phyloP scores from a whole-genome alignment of 140 eudicot species.

The Flaveria floridana region DNA sequence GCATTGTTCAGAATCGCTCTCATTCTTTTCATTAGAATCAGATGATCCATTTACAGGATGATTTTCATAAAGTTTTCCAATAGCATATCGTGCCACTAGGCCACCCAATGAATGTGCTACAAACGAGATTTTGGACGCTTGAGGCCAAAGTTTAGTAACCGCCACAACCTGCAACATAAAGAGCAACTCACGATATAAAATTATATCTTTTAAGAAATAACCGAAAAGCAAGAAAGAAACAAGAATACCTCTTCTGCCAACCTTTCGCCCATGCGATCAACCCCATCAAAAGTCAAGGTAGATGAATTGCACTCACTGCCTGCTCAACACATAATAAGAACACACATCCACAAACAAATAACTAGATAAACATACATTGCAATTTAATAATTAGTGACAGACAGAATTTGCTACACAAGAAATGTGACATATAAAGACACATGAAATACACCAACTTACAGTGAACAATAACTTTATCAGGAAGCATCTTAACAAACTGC shows the following conservation, averaged over 20 bases:
- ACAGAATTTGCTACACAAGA: not conserved
- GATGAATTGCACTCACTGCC: constrained; percentile 83
- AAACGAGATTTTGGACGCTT: constrained; percentile 67
- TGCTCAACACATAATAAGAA: constrained; percentile 39
- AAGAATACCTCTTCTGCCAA: constrained; percentile 85
- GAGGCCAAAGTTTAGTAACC: constrained; percentile 68
- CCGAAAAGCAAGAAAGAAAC: not conserved
- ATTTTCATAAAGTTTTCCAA: constrained; percentile 62
- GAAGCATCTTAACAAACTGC: constrained; percentile 73
- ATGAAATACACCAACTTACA: constrained; percentile 45
- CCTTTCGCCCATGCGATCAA: constrained; percentile 92
- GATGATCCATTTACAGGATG: constrained; percentile 19
- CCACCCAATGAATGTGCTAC: constrained; percentile 95
- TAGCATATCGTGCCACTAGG: constrained; percentile 80
- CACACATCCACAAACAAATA: constrained; percentile 3
- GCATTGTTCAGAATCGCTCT: constrained; percentile 13
- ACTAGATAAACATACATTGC: constrained; percentile 11
- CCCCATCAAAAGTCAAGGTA: constrained; percentile 89
- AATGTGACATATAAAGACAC: constrained; percentile 4
- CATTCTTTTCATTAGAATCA: constrained; percentile 23
- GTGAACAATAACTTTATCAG: constrained; percentile 82
- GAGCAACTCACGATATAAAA: not conserved
- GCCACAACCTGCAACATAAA: constrained; percentile 55
- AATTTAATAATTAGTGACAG: constrained; percentile 10
- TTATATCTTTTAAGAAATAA: not conserved